Conservation (phyloP, 352 stramenopile species). For the Phytophthora citrophthora region DNA sequence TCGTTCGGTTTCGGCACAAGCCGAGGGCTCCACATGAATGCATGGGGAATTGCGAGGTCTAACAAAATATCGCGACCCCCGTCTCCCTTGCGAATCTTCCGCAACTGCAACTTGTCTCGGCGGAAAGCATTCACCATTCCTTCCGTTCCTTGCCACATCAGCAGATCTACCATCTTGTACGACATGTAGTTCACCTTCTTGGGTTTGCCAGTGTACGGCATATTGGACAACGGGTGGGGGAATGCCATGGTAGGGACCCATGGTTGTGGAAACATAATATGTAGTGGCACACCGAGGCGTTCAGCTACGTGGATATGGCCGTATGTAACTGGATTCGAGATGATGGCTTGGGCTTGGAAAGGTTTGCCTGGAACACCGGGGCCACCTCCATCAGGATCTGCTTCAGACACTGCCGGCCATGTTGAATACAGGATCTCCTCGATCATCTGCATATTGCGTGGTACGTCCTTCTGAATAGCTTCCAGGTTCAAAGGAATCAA, state of each 20-base stretch:
- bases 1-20: slow-evolving; percentile 91
- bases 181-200: slow-evolving; percentile 81
- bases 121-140: slow-evolving; percentile 89
- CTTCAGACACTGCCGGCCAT: slow-evolving; percentile 86
- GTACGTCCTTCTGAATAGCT: slow-evolving; percentile 70
- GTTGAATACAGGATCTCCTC: slow-evolving; percentile 88
- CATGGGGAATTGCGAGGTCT: slow-evolving; percentile 80
- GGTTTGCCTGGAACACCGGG: slow-evolving; percentile 46
- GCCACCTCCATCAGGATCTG: slow-evolving; percentile 78
- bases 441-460: slow-evolving; percentile 91
- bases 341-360: slow-evolving; percentile 92
- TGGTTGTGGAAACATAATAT: slow-evolving; percentile 95
- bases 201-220: slow-evolving; percentile 74
- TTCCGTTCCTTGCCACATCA: slow-evolving; percentile 76
- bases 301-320: slow-evolving; percentile 94
- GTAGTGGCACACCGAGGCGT: slow-evolving; percentile 89
- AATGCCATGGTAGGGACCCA: slow-evolving; percentile 91
- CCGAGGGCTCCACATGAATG: slow-evolving; percentile 90
- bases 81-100: slow-evolving; percentile 71
- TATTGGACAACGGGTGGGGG: slow-evolving; percentile 89
- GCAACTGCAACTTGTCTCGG: slow-evolving; percentile 54
- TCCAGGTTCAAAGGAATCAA: slow-evolving; percentile 75
- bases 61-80: slow-evolving; percentile 61
- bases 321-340: slow-evolving; percentile 94
- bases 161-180: slow-evolving; percentile 88